Evolutionary conservation across 768 basidiomycete genomes (phyloP), one percentile per base, ranked within the genome.

Genomic region (Pholiota molesta): DNA sequence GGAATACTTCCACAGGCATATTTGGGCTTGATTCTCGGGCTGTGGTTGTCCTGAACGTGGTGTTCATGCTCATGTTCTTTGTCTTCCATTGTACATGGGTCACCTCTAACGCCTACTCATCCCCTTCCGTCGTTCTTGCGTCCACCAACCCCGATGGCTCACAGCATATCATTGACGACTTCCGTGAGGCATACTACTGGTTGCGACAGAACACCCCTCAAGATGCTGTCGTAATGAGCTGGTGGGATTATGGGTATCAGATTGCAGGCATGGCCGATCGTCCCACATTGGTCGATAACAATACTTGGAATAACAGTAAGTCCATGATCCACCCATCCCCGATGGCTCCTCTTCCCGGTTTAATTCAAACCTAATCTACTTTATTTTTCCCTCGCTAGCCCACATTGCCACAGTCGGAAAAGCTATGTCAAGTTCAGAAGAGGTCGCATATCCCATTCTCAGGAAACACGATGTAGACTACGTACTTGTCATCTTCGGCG

Each of bases 221-320:
- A 74, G 89, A 93, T 62, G 88, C 95, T 5, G 96, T 99, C 33
- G 89, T 99, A 26, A 96, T 97, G 95, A 94, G 91, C 63, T 99
- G 97, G 97, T 99, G 97, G 97, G 97, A 99, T 78, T 99, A 99
- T 67, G 97, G 97, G 29, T 99, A 99, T 73, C 97, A 99, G 76
- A 98, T 99, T 71, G 97, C 97, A 42, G 97, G 97, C 42, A 97
- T 99, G 93, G 96, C 97, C 23, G 95, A 99, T 77, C 81, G 97
- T 49, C 89, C 95, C 14, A 99, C 97, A 1, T 78, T 99, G 66
- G 97, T 99, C 19, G 97, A 99, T 76, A 99, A 99, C 78, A 98
- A 99, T 73, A 99, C 97, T 0, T 99, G 97, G 97, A 99, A 99
- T 77, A 99, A 99, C 78, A 99, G 95, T 92, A 70, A 71, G 92